These are phyloP conservation scores for Fusarium sp. DNA, from an alignment of 2,329 filamentous ascomycete species.

Conservation along the genomic window DNA sequence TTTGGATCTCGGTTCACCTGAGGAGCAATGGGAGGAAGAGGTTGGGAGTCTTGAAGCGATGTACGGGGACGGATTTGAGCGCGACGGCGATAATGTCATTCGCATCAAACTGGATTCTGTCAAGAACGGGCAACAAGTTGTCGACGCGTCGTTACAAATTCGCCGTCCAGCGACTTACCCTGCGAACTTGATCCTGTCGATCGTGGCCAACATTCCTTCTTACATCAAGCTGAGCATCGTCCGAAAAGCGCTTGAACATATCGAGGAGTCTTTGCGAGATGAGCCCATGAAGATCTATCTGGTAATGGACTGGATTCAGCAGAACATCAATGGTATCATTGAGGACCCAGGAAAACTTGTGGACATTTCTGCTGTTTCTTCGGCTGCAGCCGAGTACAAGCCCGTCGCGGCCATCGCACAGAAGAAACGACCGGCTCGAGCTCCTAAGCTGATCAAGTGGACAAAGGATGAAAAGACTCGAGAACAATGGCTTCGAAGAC, in stretches of 20 bases:
- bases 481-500: slow-evolving; percentile 77
- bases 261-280: slow-evolving; percentile 77
- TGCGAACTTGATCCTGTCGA: slow-evolving; percentile 73
- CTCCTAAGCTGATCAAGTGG: slow-evolving; percentile 74
- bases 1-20: slow-evolving; percentile 62
- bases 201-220: slow-evolving; percentile 80
- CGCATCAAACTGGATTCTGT: slow-evolving; percentile 74
- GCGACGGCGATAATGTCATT: slow-evolving; percentile 72
- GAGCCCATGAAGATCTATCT: slow-evolving; percentile 92
- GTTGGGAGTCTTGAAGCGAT: slow-evolving; percentile 86
- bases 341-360: slow-evolving; percentile 85
- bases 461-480: slow-evolving; percentile 69
- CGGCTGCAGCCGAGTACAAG: slow-evolving; percentile 70
- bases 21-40: slow-evolving; percentile 86
- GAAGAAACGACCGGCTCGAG: slow-evolving; percentile 55
- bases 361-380: slow-evolving; percentile 84
- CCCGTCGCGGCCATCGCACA: slow-evolving; percentile 46
- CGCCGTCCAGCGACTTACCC: slow-evolving; percentile 83
- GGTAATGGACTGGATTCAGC: slow-evolving; percentile 90
- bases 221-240: slow-evolving; percentile 94
- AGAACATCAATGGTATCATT: slow-evolving; percentile 84
- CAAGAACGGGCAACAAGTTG: slow-evolving; percentile 62
- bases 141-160: slow-evolving; percentile 72
- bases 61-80: slow-evolving; percentile 79
- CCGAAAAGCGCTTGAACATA: slow-evolving; percentile 79